Conservation (phyloP, 2,329 filamentous ascomycete species). For the Sarocladium brachiariae region DNA sequence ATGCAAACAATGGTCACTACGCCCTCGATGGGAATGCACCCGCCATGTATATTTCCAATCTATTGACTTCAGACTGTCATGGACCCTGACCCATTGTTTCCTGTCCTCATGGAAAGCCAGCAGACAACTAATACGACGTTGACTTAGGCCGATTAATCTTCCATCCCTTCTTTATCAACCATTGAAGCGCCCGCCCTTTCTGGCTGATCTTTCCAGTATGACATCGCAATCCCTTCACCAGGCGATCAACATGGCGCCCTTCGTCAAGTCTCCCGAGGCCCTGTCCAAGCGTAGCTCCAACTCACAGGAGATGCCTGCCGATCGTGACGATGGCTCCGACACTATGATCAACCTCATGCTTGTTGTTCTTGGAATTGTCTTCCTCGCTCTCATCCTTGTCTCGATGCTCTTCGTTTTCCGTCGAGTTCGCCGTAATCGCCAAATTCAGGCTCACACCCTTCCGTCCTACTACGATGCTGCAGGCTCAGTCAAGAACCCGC, state of each 20-base stretch:
- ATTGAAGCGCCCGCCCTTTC: slow-evolving; percentile 6
- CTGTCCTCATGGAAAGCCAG: neutral
- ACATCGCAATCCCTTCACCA: slow-evolving; percentile 4
- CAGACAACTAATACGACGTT: neutral
- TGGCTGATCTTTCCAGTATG: slow-evolving; percentile 7
- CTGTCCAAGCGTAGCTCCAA: slow-evolving; percentile 9
- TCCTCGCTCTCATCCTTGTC: slow-evolving; percentile 62
- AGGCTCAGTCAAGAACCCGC: slow-evolving; percentile 42
- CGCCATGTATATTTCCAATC: neutral
- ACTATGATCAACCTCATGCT: slow-evolving; percentile 72
- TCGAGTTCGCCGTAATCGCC: slow-evolving; percentile 40
- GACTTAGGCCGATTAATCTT: neutral
- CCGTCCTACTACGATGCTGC: slow-evolving; percentile 61
- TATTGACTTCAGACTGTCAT: slow-evolving; percentile 5
- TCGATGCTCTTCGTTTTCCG: slow-evolving; percentile 67
- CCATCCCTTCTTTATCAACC: neutral
- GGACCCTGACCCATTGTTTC: slow-evolving; percentile 1
- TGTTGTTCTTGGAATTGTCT: slow-evolving; percentile 68
- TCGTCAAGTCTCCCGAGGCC: slow-evolving; percentile 8
- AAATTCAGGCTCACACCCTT: slow-evolving; percentile 41
- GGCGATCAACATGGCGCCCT: slow-evolving; percentile 2
- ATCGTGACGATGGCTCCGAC: slow-evolving; percentile 41
- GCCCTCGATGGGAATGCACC: slow-evolving; percentile 4
- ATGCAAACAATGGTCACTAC: neutral
- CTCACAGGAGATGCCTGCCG: slow-evolving; percentile 14